Conservation (phyloP, 2,329 filamentous ascomycete species). For the Aspergillus transmontanensis region DNA sequence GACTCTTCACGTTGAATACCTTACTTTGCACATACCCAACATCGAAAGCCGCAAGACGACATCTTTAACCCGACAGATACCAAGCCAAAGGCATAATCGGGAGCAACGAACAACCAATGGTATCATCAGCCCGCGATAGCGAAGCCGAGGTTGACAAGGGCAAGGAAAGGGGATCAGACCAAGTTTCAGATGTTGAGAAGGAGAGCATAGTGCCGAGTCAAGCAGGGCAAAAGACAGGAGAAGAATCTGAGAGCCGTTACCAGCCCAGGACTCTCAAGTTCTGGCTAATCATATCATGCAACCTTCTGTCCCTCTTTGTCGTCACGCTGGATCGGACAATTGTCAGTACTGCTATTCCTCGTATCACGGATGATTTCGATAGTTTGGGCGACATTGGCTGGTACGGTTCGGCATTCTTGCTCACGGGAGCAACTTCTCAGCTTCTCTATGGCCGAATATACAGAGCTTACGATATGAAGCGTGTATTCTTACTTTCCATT, state of each 20-base stretch:
- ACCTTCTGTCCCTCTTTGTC: background rate
- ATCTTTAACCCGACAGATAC: too few species aligned
- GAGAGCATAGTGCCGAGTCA: background rate
- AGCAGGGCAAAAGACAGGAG: background rate
- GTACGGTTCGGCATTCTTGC: constrained; percentile 38
- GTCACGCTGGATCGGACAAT: constrained; percentile 23
- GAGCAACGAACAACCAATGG: background rate
- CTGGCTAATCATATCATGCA: background rate
- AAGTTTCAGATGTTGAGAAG: background rate
- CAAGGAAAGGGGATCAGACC: background rate
- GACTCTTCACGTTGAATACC: too few species aligned
- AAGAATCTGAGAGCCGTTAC: background rate
- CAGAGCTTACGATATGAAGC: background rate
- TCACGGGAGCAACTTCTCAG: constrained; percentile 30
- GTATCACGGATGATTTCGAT: constrained; percentile 40
- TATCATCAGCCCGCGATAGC: background rate
- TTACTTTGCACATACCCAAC: too few species aligned
- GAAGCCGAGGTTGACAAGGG: background rate
- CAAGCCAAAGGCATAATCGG: background rate
- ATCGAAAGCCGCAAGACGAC: too few species aligned
- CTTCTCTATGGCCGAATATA: constrained; percentile 36
- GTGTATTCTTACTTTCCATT: background rate
- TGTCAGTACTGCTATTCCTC: constrained; percentile 37
- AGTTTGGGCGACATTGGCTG: constrained; percentile 39
- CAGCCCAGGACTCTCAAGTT: background rate